A percentile compares a stretch with the other conserved stretches of the same genome.
phyloP scores from a whole-genome alignment of 495 filamentous ascomycete species.

The Copromyces sp. region DNA sequence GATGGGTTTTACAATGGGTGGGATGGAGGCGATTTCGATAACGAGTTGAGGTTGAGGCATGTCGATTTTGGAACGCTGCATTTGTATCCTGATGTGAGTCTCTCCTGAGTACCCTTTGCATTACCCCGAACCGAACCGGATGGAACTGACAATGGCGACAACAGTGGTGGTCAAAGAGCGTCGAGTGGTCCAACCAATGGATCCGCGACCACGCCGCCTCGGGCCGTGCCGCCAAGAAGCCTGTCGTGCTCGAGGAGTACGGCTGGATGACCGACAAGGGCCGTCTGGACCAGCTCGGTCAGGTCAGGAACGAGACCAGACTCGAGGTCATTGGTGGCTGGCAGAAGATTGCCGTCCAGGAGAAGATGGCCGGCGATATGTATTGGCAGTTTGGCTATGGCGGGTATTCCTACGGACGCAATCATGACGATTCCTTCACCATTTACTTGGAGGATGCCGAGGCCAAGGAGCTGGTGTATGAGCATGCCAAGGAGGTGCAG shows the following conservation, averaged over 20 bases:
- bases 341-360: conserved; percentile 45
- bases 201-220: conserved; percentile 49
- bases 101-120: not conserved
- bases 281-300: conserved; percentile 26
- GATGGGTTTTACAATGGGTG: conserved; percentile 49
- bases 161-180: conserved; percentile 16
- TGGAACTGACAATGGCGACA: not conserved
- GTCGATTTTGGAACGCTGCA: conserved; percentile 63
- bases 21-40: conserved; percentile 57
- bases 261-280: conserved; percentile 36
- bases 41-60: conserved; percentile 44
- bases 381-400: conserved; percentile 58
- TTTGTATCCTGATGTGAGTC: conserved; percentile 43
- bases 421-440: conserved; percentile 50
- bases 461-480: conserved; percentile 28
- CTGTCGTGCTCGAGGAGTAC: conserved; percentile 62
- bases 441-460: conserved; percentile 33
- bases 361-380: conserved; percentile 45
- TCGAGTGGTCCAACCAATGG: conserved; percentile 45
- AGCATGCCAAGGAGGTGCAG: conserved; percentile 19
- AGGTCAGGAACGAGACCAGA: conserved; percentile 25
- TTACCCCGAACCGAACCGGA: not conserved
- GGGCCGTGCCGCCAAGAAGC: conserved; percentile 48
- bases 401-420: conserved; percentile 42
- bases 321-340: conserved; percentile 43